A percentile compares a stretch with the other conserved stretches of the same genome.
Evolutionary conservation across 1,284 basidiomycete species (phyloP).

Genomic region (Cryptococcus sp.): DNA sequence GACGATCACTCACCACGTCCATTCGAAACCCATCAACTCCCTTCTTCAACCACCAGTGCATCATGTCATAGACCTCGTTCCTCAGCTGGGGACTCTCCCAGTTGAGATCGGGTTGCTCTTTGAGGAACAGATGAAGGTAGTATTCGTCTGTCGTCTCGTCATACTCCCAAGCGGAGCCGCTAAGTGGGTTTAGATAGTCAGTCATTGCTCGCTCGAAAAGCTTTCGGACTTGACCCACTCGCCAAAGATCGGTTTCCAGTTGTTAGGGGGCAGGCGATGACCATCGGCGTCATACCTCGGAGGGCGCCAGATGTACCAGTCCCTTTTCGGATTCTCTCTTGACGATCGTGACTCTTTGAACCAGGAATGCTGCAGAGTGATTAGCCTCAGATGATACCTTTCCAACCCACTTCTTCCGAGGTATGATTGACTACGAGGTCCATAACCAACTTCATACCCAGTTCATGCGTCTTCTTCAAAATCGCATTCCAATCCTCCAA

Average conservation of each 20-base stretch:
- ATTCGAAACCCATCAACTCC: slow-evolving; percentile 56
- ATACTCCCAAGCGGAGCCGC: slow-evolving; percentile 53
- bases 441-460: slow-evolving; percentile 53
- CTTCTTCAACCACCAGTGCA: slow-evolving; percentile 56
- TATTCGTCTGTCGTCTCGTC: slow-evolving; percentile 54
- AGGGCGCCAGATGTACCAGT: slow-evolving; percentile 56
- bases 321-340: slow-evolving; percentile 52
- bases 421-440: slow-evolving; percentile 58
- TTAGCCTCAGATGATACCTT: slow-evolving; percentile 45
- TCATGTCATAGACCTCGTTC: slow-evolving; percentile 49
- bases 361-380: too few species aligned
- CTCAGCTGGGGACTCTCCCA: slow-evolving; percentile 50
- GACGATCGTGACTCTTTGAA: slow-evolving; percentile 51
- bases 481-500: slow-evolving; percentile 54
- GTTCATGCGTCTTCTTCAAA: slow-evolving; percentile 44
- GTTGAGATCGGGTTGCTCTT: slow-evolving; percentile 56
- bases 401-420: slow-evolving; percentile 45
- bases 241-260: slow-evolving; percentile 55
- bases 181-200: slow-evolving; percentile 7
- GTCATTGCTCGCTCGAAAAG: too few species aligned
- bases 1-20: slow-evolving; percentile 28
- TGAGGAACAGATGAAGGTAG: slow-evolving; percentile 55
- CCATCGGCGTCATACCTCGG: slow-evolving; percentile 44
- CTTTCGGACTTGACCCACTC: slow-evolving; percentile 15
- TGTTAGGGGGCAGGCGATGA: slow-evolving; percentile 50